Evolutionary conservation across 2,329 filamentous ascomycete species (phyloP), one percentile per base, ranked within the genome.

Genomic region (Pezicula neosporulosa): DNA sequence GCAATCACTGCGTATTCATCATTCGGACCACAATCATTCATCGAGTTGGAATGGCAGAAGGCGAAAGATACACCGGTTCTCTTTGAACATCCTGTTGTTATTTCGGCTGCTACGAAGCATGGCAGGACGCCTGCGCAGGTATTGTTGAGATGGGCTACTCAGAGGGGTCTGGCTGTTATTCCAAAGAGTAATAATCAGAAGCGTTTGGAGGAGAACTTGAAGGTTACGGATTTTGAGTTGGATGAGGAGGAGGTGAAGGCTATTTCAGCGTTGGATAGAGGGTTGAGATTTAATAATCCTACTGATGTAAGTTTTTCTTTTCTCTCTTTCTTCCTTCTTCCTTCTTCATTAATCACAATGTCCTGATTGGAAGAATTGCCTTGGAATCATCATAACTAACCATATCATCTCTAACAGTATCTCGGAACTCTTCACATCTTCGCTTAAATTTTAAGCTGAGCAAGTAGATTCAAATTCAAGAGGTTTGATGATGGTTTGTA

Each of bases 91-190:
- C 71, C 80, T 18, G 71, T 77, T 48, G 77, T 96, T 69, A 82
- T 78, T 61, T 67, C 63, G 46, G 78, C 92, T 56, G 85, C 89
- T 16, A 69, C 77, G 63, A 90, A 88, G 75, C 76, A 89, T 65
- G 74, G 74, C 68, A 90, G 87, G 77, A 83, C 85, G 8, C 78
- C 89, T 6, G 87, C 89, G 15, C 90, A 96, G 78, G 78, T 96
- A 27, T 78, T 96, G 55, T 78, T 96, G 60, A 82, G 90, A 62
- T 96, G 91, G 91, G 83, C 90, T 19, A 95, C 90, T 15, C 90
- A 95, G 77, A 80, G 87, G 47, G 84, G 83, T 30, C 76, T 94
- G 51, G 87, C 89, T 44, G 87, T 94, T 61, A 94, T 94, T 62
- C 89, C 89, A 61, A 93, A 93, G 81, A 86, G 80, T 57, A 86